Percentiles rank a stretch among this genome's conserved stretches.
Evolutionary conservation across 2,329 filamentous ascomycete genomes (phyloP).

Genomic region (Fusarium equiseti): DNA sequence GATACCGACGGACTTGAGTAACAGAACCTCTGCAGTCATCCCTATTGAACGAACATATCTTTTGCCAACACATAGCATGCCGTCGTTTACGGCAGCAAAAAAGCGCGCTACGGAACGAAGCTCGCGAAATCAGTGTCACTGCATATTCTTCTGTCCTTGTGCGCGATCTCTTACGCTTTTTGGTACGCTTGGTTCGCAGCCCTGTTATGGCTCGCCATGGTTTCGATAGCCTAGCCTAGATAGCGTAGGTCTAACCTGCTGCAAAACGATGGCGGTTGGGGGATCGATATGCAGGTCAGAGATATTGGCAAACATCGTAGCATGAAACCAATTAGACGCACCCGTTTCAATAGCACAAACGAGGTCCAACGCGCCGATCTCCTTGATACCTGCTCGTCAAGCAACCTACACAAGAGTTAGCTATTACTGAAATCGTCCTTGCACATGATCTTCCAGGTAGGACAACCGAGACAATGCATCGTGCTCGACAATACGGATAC

Average conservation of each 20-base stretch:
- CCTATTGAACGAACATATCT: conserved; percentile 15
- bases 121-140: conserved; percentile 26
- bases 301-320: conserved; percentile 2
- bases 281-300: conserved; percentile 1
- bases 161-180: conserved; percentile 27
- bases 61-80: conserved; percentile 20
- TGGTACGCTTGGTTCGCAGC: conserved; percentile 8
- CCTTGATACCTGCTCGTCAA: conserved; percentile 1
- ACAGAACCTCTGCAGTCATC: conserved; percentile 27
- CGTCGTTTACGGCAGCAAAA: conserved; percentile 10
- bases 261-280: conserved; percentile 14
- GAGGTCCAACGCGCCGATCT: conserved; percentile 4
- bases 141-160: conserved; percentile 23
- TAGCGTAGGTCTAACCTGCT: conserved; percentile 4
- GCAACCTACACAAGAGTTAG: conserved; percentile 2
- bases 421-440: conserved; percentile 18
- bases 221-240: conserved; percentile 11
- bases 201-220: conserved; percentile 23
- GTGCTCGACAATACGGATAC: neutral
- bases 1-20: conserved; percentile 13
- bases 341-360: conserved; percentile 13
- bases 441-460: conserved; percentile 13
- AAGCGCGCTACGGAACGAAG: conserved; percentile 4
- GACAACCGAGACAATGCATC: conserved; percentile 13
- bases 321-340: conserved; percentile 4